Evolutionary conservation across 352 stramenopile species (phyloP), one percentile per base, ranked within the genome.

Genomic region (Globisporangium sylvaticum): DNA sequence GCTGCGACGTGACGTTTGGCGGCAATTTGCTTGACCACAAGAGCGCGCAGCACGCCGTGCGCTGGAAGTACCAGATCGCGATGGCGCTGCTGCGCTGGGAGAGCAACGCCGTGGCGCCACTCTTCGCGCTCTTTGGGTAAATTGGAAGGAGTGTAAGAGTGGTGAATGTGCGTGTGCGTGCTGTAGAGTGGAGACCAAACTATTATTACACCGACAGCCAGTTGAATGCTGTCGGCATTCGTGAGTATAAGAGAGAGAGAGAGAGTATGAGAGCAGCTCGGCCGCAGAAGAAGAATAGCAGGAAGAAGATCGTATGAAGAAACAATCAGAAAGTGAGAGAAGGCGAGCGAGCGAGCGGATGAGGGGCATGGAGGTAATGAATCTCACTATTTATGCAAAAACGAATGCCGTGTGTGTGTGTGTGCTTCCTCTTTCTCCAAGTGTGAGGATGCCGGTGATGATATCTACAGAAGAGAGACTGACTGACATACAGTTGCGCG

Each of bases 41-140:
- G 53, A 90, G 83, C 57, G 69, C 77, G 15, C 74, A 89, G 63
- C 81, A 91, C 57, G 84, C 84, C 12, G 83, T 74, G 7, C 78
- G 79, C 18, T 92, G 84, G 84, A 92, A 91, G 68, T 92, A 92
- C 71, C 81, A 92, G 72, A 90, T 92, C 67, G 83, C 83, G 15
- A 90, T 92, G 79, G 78, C 84, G 37, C 68, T 91, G 32, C 66
- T 92, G 64, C 73, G 84, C 22, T 92, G 84, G 84, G 84, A 92
- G 67, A 92, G 84, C 69, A 92, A 90, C 68, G 82, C 84, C 55
- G 81, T 87, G 9, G 83, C 84, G 58, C 83, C 83, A 52, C 75
- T 92, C 6, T 92, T 92, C 31, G 75, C 78, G 34, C 76, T 92
- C 22, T 84, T 81, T 57, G 79, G 81, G 29, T 90, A 68, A 78